Percentiles rank a stretch among this genome's conserved stretches.
phyloP scores from a whole-genome alignment of 2,329 filamentous ascomycete genomes.

The Colletotrichum scovillei region DNA sequence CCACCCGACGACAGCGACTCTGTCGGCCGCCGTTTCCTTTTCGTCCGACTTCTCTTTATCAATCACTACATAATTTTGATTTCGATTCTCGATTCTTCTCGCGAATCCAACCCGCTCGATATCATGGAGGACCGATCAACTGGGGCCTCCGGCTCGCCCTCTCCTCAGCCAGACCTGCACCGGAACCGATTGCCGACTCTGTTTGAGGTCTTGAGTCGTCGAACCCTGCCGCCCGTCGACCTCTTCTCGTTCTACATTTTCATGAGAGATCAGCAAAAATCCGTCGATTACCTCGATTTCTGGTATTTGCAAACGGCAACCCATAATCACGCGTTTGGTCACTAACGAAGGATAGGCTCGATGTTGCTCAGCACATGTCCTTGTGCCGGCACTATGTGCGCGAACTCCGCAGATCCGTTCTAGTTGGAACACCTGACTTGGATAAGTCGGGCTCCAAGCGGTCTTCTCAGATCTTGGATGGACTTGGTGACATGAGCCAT shows the following conservation, averaged over 20 bases:
- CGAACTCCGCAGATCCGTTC: constrained; percentile 90
- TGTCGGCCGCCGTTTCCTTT: not conserved
- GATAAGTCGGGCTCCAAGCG: constrained; percentile 85
- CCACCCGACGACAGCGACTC: not conserved
- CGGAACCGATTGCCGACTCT: constrained; percentile 93
- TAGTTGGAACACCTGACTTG: constrained; percentile 91
- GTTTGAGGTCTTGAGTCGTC: constrained; percentile 93
- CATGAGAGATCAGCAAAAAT: constrained; percentile 98
- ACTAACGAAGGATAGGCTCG: constrained; percentile 74
- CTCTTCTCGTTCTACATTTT: constrained; percentile 99
- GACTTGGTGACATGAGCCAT: constrained; percentile 73
- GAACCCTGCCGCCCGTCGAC: constrained; percentile 95
- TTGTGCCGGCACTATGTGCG: constrained; percentile 97
- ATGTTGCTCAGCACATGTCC: constrained; percentile 99
- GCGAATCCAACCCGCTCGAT: constrained; percentile 5
- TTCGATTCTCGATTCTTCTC: not conserved
- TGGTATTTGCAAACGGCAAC: constrained; percentile 71
- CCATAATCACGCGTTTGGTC: constrained; percentile 20
- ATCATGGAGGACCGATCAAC: constrained; percentile 50
- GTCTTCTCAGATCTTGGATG: constrained; percentile 83
- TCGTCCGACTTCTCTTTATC: not conserved
- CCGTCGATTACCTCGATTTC: constrained; percentile 97
- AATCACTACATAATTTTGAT: not conserved
- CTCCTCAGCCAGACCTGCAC: constrained; percentile 67
- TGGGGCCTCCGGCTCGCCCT: constrained; percentile 52